Evolutionary conservation across 2,329 filamentous ascomycete genomes (phyloP).

Genomic region (Verticillium longisporum): DNA sequence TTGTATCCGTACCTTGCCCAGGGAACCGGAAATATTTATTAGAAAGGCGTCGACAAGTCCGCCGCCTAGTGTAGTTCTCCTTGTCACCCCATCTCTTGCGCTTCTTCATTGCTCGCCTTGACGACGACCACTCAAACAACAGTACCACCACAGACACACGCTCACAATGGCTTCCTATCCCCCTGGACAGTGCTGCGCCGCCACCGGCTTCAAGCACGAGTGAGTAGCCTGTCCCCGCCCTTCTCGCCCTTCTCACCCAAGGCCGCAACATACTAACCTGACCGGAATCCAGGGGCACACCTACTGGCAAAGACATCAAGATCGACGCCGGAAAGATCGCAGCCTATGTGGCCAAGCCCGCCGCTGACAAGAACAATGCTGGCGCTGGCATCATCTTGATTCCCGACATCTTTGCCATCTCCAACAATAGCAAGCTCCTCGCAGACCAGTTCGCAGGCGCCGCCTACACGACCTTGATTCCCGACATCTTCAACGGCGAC

Average conservation of each 20-base stretch:
- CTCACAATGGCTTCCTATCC: conserved; percentile 45
- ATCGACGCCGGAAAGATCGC: conserved; percentile 33
- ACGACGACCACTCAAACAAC: background rate
- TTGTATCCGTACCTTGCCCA: too few relatives aligned
- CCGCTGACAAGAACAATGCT: conserved; percentile 29
- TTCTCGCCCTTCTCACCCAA: background rate
- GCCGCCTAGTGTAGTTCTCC: too few relatives aligned
- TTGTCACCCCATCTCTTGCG: too few relatives aligned
- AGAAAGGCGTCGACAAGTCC: too few relatives aligned
- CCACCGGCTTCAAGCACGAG: conserved; percentile 45
- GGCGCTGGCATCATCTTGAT: conserved; percentile 37
- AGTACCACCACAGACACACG: background rate
- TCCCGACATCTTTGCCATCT: conserved; percentile 45
- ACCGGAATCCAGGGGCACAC: conserved; percentile 31
- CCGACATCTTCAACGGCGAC: conserved; percentile 32
- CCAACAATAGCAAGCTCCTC: conserved; percentile 33
- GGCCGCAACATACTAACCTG: background rate
- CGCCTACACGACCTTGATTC: conserved; percentile 30
- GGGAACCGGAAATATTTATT: too few relatives aligned
- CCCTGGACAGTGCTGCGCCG: conserved; percentile 44
- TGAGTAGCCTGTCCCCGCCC: conserved; percentile 23
- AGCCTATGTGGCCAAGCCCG: conserved; percentile 44
- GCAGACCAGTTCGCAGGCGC: conserved; percentile 31
- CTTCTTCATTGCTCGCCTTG: background rate
- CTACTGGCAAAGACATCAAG: conserved; percentile 38